Evolutionary conservation across 257 asterid species (phyloP), one percentile per base, ranked within the genome.

Genomic region (Solanum ossicruentum): DNA sequence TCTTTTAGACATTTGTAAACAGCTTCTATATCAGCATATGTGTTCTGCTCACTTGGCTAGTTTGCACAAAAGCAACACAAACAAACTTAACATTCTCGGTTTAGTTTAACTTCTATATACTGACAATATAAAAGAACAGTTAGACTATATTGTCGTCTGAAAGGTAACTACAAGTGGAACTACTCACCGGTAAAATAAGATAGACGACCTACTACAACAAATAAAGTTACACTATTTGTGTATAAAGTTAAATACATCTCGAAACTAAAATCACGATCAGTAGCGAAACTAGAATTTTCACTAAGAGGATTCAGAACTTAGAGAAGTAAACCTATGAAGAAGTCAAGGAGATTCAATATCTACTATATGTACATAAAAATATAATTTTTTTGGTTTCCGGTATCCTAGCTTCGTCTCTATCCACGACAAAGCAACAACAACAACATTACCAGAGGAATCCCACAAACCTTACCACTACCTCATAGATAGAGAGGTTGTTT

Each of bases 1-100:
- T 77, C 83, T 60, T 84, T 65, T 49, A 84, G 32, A 49, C 86
- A 84, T 57, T 56, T 73, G 83, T 58, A 84, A 13, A 49, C 86
- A 55, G 86, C 86, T 57, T 84, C 86, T 43, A 84, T 84, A 45
- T 84, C 86, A 43, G 82, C 83, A 77, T 84, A 84, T 58, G 86
- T 84, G 75, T 84, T 84, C 18, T 72, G 83, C 52, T 84, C 86
- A 72, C 83, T 84, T 41, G 86, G 86, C 86, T 84, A 57, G 28
- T 39, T 61, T 16, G 28, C 45, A 84, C 18, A 57, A 54, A 36
- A 39, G 4, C 43, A 23, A 77, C 8, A 16, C 3, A 26, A 8
- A 43, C 4, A 26, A 15, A 15, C 7, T 77, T 49, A 51, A 10
- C 26, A 10, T 23, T 26, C 12, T 23, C 10, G 9, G 26, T 28